phyloP scores from a whole-genome alignment of 805 yeast genomes.

The Starmerella potacharoeniae region DNA sequence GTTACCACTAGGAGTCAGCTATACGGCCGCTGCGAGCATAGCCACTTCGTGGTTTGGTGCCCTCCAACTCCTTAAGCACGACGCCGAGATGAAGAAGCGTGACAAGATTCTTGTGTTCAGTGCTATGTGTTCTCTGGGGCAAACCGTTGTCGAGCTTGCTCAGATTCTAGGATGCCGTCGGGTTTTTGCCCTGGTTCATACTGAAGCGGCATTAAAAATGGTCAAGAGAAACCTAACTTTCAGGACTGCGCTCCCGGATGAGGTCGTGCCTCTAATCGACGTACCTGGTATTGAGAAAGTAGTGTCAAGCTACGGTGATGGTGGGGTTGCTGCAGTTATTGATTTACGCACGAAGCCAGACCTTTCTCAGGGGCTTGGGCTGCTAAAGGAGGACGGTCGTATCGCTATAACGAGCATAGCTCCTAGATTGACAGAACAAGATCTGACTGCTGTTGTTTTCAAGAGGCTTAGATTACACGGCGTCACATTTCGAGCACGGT shows the following conservation, averaged over 20 bases:
- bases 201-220: conserved; percentile 22
- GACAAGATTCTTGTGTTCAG: conserved; percentile 28
- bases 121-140: conserved; percentile 30
- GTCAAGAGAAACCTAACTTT: conserved; percentile 18
- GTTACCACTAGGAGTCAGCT: conserved; percentile 22
- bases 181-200: conserved; percentile 27
- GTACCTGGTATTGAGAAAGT: neutral
- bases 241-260: conserved; percentile 21
- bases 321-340: conserved; percentile 27
- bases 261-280: conserved; percentile 20
- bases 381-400: conserved; percentile 24
- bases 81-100: conserved; percentile 25
- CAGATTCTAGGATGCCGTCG: conserved; percentile 29
- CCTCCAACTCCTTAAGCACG: conserved; percentile 26
- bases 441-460: conserved; percentile 6
- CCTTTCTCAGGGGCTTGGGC: conserved; percentile 4
- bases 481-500: conserved; percentile 26
- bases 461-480: conserved; percentile 26
- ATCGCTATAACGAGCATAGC: conserved; percentile 21
- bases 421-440: neutral
- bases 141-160: conserved; percentile 32
- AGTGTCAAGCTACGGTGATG: conserved; percentile 18
- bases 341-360: conserved; percentile 24
- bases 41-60: conserved; percentile 33
- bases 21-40: conserved; percentile 27